Evolutionary conservation across 2,329 filamentous ascomycete species (phyloP), one percentile per base, ranked within the genome.

Genomic region (Onygenales sp.): DNA sequence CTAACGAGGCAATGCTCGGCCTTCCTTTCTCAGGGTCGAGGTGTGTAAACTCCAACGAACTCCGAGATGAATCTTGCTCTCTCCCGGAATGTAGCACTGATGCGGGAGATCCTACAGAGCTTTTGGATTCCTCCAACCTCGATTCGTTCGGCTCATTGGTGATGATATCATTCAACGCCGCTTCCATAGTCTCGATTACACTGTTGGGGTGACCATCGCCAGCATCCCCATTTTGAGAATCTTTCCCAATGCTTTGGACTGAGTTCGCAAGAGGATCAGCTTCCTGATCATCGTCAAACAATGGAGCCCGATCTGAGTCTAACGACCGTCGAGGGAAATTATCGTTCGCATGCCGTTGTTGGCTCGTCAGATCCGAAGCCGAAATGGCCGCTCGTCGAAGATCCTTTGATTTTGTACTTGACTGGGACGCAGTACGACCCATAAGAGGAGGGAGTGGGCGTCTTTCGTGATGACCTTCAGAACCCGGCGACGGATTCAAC

Each of bases 121-220:
- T 62, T 57, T 66, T 68, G 44, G 70, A 49, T 34, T 71, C 68
- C 21, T 73, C 69, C 40, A 63, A 54, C 42, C 65, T 66, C 5
- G 86, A 82, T 47, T 86, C 82, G 60, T 90, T 84, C 59, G 89
- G 83, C 47, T 86, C 82, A 59, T 90, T 84, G 59, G 89, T 89
- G 76, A 98, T 87, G 57, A 98, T 98, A 58, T 91, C 87, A 59
- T 87, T 95, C 48, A 98, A 76, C 13, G 91, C 93, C 59, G 87
- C 83, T 67, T 97, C 91, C 80, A 98, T 92, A 3, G 89, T 92
- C 70, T 94, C 83, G 5, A 98, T 90, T 32, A 96, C 86, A 55
- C 85, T 81, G 0, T 81, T 87, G 62, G 95, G 86, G 5, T 86
- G 85, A 21, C 76, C 70, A 8, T 73, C 71, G 33, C 46, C 46